A percentile compares a stretch with the other conserved stretches of the same genome.
These are phyloP conservation scores for Trichothecium roseum DNA, from an alignment of 2,329 filamentous ascomycete genomes.

Conservation along the genomic window DNA sequence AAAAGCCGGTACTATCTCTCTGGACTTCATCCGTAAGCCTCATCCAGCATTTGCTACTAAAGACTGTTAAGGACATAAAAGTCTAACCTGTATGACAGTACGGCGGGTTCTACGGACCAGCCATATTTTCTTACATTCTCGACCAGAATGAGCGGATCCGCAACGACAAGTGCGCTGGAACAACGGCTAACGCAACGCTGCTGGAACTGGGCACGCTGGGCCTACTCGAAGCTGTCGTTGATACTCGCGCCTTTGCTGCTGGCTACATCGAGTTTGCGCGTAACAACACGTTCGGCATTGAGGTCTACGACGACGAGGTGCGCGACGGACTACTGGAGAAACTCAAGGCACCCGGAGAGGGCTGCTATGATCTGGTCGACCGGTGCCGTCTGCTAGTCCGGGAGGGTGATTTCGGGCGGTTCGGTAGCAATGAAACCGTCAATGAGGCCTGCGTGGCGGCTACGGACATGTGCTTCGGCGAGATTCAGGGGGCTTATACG, in stretches of 20 bases:
- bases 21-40: slow-evolving; percentile 45
- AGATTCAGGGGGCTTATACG: not conserved
- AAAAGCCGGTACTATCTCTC: slow-evolving; percentile 43
- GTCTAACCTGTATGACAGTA: slow-evolving; percentile 1
- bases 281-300: slow-evolving; percentile 55
- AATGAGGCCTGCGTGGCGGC: slow-evolving; percentile 42
- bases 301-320: slow-evolving; percentile 36
- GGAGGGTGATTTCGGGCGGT: slow-evolving; percentile 24
- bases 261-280: slow-evolving; percentile 43
- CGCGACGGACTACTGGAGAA: slow-evolving; percentile 8
- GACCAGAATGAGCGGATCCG: slow-evolving; percentile 8
- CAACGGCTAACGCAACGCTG: slow-evolving; percentile 29
- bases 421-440: slow-evolving; percentile 25
- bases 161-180: not conserved
- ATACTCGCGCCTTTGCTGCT: slow-evolving; percentile 46
- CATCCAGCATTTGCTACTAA: not conserved
- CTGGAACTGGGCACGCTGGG: slow-evolving; percentile 47
- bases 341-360: slow-evolving; percentile 14
- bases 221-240: slow-evolving; percentile 58
- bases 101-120: slow-evolving; percentile 4
- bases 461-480: slow-evolving; percentile 12
- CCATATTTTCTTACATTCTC: slow-evolving; percentile 4
- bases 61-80: not conserved
- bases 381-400: slow-evolving; percentile 28
- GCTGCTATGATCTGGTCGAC: slow-evolving; percentile 40